These are phyloP conservation scores for Kluyveromyces lactis DNA, from an alignment of 805 yeast genomes.

Conservation along the genomic window DNA sequence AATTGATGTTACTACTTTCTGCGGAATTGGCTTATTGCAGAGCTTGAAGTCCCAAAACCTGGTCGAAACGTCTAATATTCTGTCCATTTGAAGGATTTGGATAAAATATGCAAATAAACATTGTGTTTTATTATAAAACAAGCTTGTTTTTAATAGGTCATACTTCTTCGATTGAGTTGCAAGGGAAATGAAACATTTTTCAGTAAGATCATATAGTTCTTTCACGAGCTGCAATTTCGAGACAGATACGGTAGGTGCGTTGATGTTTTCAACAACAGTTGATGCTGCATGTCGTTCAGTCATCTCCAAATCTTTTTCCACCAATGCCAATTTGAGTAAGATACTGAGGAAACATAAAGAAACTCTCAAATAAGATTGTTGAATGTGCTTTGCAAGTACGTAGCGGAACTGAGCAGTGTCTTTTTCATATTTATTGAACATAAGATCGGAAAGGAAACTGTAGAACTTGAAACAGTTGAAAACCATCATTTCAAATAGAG, in stretches of 20 bases:
- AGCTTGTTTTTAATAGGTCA: not conserved
- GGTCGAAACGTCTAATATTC: conserved; percentile 4
- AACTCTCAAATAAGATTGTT: conserved; percentile 1
- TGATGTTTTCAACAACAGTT: no score
- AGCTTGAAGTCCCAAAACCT: conserved; percentile 6
- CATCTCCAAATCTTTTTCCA: not conserved
- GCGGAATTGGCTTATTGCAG: conserved; percentile 1
- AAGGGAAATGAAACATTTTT: not conserved
- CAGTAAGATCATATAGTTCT: not conserved
- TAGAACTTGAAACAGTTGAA: conserved; percentile 3
- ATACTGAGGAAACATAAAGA: not conserved
- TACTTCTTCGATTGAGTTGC: not conserved
- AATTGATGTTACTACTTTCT: not conserved
- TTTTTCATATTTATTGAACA: not conserved
- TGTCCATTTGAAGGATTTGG: conserved; percentile 4
- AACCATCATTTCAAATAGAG: conserved; percentile 1
- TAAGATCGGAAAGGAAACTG: conserved; percentile 2
- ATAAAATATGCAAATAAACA: conserved; percentile 3
- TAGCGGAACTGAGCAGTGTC: not conserved
- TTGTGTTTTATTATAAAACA: not conserved
- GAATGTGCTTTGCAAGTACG: not conserved
- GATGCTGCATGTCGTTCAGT: no score
- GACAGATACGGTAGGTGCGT: no score
- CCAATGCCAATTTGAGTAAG: not conserved
- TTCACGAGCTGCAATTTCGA: not conserved